A percentile compares a stretch with the other conserved stretches of the same genome.
phyloP scores from a whole-genome alignment of 306 rosid genomes.

The Prinsepia uniflora region DNA sequence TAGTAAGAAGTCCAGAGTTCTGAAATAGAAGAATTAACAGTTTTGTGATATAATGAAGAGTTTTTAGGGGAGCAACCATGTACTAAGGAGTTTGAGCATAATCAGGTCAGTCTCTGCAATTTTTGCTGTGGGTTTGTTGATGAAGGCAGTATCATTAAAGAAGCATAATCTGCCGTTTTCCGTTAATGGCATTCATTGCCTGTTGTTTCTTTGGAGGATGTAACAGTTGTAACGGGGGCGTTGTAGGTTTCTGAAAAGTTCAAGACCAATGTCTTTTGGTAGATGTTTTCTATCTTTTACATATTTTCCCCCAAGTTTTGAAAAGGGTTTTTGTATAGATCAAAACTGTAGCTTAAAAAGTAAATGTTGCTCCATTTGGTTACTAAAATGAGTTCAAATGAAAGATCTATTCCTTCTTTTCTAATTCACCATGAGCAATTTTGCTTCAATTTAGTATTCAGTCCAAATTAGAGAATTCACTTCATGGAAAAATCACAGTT shows the following conservation, averaged over 20 bases:
- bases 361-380: constrained; percentile 17
- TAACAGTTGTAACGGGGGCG: constrained; percentile 39
- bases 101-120: constrained; percentile 33
- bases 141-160: constrained; percentile 24
- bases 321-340: constrained; percentile 34
- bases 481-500: too few relatives aligned
- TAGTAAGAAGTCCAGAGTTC: constrained; percentile 35
- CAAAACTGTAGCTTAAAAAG: constrained; percentile 12
- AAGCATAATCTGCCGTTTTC: constrained; percentile 29
- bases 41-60: constrained; percentile 40
- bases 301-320: constrained; percentile 19
- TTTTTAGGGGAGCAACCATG: constrained; percentile 38
- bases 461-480: too few relatives aligned
- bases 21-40: constrained; percentile 39
- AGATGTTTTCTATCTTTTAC: constrained; percentile 5
- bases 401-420: background rate
- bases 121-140: constrained; percentile 28
- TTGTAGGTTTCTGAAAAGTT: constrained; percentile 19
- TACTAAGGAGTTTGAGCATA: constrained; percentile 29
- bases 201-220: constrained; percentile 31
- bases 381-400: background rate
- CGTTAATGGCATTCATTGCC: constrained; percentile 29
- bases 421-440: background rate
- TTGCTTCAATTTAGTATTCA: too few relatives aligned
- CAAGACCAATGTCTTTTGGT: constrained; percentile 22